A percentile compares a stretch with the other conserved stretches of the same genome.
Conservation (phyloP, 2,329 filamentous ascomycete genomes). For the Thelonectria rubi region DNA sequence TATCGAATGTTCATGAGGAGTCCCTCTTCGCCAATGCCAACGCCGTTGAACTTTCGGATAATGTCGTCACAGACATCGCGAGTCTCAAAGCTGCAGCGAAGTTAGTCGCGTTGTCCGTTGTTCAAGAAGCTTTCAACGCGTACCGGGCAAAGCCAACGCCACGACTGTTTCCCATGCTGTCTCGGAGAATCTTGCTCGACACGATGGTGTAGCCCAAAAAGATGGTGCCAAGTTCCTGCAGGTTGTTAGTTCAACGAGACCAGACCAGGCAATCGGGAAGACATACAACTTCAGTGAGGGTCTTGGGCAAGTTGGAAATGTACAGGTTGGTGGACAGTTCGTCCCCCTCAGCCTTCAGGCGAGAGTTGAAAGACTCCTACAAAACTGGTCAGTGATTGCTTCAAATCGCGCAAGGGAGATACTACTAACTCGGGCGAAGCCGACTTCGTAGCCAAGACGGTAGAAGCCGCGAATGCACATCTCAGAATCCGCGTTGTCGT, state of each 20-base stretch:
- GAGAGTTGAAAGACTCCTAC: conserved; percentile 96
- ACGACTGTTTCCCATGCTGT: conserved; percentile 90
- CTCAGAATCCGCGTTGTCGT: conserved; percentile 86
- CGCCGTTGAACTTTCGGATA: conserved; percentile 85
- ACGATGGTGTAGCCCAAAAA: conserved; percentile 84
- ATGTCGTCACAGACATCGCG: conserved; percentile 92
- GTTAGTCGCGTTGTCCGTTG: conserved; percentile 10
- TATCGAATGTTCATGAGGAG: conserved; percentile 94
- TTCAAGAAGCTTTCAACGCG: conserved; percentile 38
- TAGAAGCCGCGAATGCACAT: conserved; percentile 97
- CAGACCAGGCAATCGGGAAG: not conserved
- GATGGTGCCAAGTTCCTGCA: conserved; percentile 77
- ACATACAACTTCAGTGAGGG: conserved; percentile 87
- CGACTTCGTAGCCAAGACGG: conserved; percentile 94
- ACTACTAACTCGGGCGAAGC: conserved; percentile 83
- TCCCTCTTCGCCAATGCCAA: conserved; percentile 77
- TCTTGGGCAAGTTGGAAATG: conserved; percentile 94
- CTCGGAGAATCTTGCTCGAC: conserved; percentile 94
- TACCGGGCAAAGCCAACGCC: conserved; percentile 98
- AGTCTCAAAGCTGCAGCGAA: conserved; percentile 77
- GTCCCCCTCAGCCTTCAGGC: conserved; percentile 95
- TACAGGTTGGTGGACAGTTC: conserved; percentile 93
- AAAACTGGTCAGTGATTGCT: conserved; percentile 12
- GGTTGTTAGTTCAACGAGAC: conserved; percentile 20
- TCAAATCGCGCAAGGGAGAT: not conserved